A percentile compares a stretch with the other conserved stretches of the same genome.
Evolutionary conservation across 345 rosid genomes (phyloP).

Genomic region (Corymbia maculata): DNA sequence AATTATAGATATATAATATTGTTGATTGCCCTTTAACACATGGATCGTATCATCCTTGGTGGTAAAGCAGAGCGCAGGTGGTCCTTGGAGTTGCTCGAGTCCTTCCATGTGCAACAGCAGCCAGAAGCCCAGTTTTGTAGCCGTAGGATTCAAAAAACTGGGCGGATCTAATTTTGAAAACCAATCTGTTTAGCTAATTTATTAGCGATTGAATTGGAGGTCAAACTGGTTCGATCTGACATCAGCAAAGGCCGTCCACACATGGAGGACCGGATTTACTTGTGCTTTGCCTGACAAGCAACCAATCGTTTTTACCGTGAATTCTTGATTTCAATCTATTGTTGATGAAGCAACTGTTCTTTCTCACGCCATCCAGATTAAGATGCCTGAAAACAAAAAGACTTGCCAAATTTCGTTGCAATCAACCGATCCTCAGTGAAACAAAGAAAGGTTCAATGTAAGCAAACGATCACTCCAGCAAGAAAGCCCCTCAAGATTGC

Average conservation of each 20-base stretch:
- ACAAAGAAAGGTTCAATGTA: neutral
- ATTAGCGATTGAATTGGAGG: too few relatives aligned
- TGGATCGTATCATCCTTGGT: neutral
- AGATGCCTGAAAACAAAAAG: neutral
- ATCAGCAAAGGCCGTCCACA: neutral
- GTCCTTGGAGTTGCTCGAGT: neutral
- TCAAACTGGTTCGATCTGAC: too few relatives aligned
- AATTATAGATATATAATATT: too few relatives aligned
- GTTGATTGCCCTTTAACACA: too few relatives aligned
- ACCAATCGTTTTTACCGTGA: neutral
- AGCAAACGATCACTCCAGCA: neutral
- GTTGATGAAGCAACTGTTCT: neutral
- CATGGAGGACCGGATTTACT: neutral
- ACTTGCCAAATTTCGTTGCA: neutral
- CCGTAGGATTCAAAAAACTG: too few relatives aligned
- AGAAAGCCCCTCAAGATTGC: conserved; percentile 10
- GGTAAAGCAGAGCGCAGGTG: neutral
- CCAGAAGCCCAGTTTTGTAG: neutral
- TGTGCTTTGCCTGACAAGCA: neutral
- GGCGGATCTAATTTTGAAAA: too few relatives aligned
- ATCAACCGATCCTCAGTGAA: neutral
- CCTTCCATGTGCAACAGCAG: neutral
- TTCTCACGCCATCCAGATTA: neutral
- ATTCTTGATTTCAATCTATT: neutral
- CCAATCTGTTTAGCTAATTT: too few relatives aligned